Percentiles rank a stretch among this genome's conserved stretches.
These are phyloP conservation scores for Trichoderma arundinaceum DNA, from an alignment of 2,329 filamentous ascomycete genomes.

Conservation along the genomic window DNA sequence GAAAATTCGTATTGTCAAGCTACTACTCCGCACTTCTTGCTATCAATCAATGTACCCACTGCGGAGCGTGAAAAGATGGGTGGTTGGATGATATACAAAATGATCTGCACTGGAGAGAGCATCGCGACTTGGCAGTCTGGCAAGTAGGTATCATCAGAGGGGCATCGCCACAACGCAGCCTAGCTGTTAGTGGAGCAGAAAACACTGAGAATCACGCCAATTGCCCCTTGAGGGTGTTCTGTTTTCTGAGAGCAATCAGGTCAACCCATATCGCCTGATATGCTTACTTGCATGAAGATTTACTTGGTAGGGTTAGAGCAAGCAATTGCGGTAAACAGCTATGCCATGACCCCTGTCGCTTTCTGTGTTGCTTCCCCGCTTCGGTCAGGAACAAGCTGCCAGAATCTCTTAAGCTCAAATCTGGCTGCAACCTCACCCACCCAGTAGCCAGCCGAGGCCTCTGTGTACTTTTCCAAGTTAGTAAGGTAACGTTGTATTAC, in stretches of 20 bases:
- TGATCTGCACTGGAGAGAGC: background rate
- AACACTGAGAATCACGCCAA: background rate
- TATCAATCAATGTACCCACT: slow-evolving; percentile 7
- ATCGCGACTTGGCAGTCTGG: background rate
- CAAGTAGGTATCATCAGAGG: background rate
- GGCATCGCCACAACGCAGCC: background rate
- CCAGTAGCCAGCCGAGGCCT: background rate
- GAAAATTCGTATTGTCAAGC: slow-evolving; percentile 17
- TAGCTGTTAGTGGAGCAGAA: background rate
- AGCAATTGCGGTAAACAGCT: slow-evolving; percentile 1
- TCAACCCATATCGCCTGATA: slow-evolving; percentile 7
- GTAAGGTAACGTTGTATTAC: slow-evolving; percentile 31
- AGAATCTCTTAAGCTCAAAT: slow-evolving; percentile 3
- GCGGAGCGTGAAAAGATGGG: background rate
- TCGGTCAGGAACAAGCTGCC: slow-evolving; percentile 23
- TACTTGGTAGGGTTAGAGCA: background rate
- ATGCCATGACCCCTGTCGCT: background rate
- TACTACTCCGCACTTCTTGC: slow-evolving; percentile 21
- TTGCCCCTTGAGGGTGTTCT: background rate
- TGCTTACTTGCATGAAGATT: slow-evolving; percentile 2
- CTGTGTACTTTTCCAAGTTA: slow-evolving; percentile 13
- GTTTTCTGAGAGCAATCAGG: background rate
- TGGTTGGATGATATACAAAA: background rate
- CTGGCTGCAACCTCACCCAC: slow-evolving; percentile 5
- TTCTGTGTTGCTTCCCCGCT: slow-evolving; percentile 20